phyloP scores from a whole-genome alignment of 2,329 filamentous ascomycete species.

The Ascocoryne sarcoides region DNA sequence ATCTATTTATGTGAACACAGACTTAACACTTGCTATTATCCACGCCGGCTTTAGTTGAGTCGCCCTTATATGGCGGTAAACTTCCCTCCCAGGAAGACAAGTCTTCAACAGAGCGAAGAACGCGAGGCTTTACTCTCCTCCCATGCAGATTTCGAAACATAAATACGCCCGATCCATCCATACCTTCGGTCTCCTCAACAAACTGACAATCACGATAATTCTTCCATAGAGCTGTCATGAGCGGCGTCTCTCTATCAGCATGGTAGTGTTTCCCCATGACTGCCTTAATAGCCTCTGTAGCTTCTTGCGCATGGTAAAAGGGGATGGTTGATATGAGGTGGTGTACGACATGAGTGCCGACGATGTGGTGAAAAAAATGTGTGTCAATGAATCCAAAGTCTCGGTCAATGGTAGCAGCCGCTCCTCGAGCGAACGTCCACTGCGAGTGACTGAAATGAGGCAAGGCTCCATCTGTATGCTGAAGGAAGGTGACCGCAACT shows the following conservation, averaged over 20 bases:
- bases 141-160: constrained; percentile 2
- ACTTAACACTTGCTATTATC: too few relatives aligned
- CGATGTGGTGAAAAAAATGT: constrained; percentile 56
- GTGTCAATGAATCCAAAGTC: constrained; percentile 54
- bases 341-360: constrained; percentile 53
- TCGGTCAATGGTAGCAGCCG: constrained; percentile 52
- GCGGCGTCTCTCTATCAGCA: constrained; percentile 29
- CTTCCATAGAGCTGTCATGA: constrained; percentile 26
- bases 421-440: constrained; percentile 54
- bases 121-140: constrained; percentile 1
- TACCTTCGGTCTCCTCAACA: constrained; percentile 1
- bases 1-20: too few relatives aligned
- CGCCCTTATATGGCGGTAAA: too few relatives aligned
- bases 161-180: constrained; percentile 1
- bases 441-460: constrained; percentile 48
- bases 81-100: too few relatives aligned
- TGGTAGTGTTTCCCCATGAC: constrained; percentile 45
- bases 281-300: constrained; percentile 44
- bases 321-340: constrained; percentile 52
- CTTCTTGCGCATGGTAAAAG: constrained; percentile 49
- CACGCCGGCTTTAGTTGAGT: too few relatives aligned
- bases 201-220: constrained; percentile 20
- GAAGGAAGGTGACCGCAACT: constrained; percentile 69
- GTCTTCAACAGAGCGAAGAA: not conserved
- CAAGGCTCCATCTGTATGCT: constrained; percentile 52